A percentile compares a stretch with the other conserved stretches of the same genome.
phyloP scores from a whole-genome alignment of 345 rosid species.

The Cardamine resedifolia region DNA sequence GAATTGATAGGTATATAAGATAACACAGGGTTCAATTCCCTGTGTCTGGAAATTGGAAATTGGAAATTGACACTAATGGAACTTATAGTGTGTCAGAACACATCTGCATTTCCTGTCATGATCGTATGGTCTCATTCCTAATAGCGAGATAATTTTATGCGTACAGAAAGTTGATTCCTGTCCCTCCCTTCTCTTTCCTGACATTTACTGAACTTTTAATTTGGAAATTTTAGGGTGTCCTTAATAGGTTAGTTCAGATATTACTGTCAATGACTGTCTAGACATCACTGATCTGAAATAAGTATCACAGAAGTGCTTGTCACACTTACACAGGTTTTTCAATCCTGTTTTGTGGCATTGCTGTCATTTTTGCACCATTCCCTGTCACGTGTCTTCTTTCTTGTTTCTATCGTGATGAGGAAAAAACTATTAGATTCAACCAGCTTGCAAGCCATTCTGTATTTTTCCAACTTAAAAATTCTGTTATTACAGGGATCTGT shows the following conservation, averaged over 20 bases:
- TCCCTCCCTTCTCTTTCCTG: not conserved
- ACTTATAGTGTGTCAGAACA: not conserved
- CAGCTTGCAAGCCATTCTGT: slow-evolving; percentile 9
- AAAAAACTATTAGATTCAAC: not conserved
- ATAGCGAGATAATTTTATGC: not conserved
- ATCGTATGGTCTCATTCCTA: not conserved
- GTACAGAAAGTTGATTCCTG: not conserved
- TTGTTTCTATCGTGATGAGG: not conserved
- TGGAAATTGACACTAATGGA: slow-evolving; percentile 1
- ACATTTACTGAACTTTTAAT: not conserved
- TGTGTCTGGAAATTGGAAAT: slow-evolving; percentile 1
- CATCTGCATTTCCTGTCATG: slow-evolving; percentile 10
- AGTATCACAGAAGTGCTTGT: slow-evolving; percentile 4
- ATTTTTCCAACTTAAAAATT: slow-evolving; percentile 2
- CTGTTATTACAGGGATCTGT: slow-evolving; percentile 56
- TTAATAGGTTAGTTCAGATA: slow-evolving; percentile 8
- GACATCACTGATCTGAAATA: slow-evolving; percentile 2
- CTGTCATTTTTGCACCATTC: not conserved
- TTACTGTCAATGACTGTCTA: not conserved
- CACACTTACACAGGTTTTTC: not conserved
- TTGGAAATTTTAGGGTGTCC: not conserved
- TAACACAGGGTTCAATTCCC: not conserved
- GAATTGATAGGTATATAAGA: not conserved
- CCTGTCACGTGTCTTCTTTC: slow-evolving; percentile 1
- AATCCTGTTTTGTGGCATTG: slow-evolving; percentile 10